Evolutionary conservation across 306 rosid genomes (phyloP).

Genomic region (Pterocarpus santalinus): DNA sequence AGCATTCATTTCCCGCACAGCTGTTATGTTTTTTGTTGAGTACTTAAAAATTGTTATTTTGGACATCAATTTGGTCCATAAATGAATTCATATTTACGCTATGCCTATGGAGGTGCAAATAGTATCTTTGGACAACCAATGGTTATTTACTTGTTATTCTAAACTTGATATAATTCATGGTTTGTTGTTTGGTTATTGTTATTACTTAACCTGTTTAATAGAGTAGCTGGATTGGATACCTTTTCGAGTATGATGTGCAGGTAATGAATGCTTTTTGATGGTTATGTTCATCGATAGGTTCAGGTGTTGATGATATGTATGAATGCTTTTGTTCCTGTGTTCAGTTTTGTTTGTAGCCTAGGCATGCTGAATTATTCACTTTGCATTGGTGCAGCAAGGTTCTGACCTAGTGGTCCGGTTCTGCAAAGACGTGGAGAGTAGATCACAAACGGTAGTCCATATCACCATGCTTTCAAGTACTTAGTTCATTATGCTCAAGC

Average conservation of each 20-base stretch:
- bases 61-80: neutral
- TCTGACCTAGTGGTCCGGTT: slow-evolving; percentile 85
- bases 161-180: neutral
- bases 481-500: slow-evolving; percentile 37
- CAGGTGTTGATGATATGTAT: neutral
- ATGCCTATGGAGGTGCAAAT: neutral
- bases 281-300: slow-evolving; percentile 3
- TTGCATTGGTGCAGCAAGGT: slow-evolving; percentile 61
- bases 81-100: neutral
- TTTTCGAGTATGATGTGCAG: slow-evolving; percentile 74
- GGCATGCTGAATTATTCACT: slow-evolving; percentile 40
- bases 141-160: neutral
- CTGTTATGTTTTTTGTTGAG: neutral
- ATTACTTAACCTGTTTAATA: slow-evolving; percentile 60
- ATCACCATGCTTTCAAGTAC: slow-evolving; percentile 44
- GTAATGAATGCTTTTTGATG: slow-evolving; percentile 61
- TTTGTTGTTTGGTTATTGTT: slow-evolving; percentile 29
- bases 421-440: slow-evolving; percentile 91
- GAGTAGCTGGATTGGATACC: slow-evolving; percentile 83
- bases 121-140: neutral
- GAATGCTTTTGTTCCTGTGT: slow-evolving; percentile 16
- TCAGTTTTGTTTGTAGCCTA: slow-evolving; percentile 26
- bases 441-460: slow-evolving; percentile 86
- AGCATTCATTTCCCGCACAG: no score
- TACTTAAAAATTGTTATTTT: neutral